Evolutionary conservation across 345 rosid genomes (phyloP), one percentile per base, ranked within the genome.

Genomic region (Crucihimalaya himalaica): DNA sequence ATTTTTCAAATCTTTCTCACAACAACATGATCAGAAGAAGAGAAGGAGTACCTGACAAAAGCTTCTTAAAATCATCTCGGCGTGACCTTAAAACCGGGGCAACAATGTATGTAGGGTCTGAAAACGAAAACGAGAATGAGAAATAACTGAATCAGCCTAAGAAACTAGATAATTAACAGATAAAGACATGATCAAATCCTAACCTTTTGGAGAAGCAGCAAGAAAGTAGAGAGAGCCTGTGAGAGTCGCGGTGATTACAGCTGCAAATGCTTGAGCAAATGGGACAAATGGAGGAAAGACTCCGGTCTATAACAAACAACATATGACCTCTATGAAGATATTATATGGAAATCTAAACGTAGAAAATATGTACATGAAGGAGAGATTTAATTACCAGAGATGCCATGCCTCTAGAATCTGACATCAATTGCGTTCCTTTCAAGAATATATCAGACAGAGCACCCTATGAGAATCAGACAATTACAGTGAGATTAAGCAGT

Each of bases 231-330:
- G 88, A 64, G 97, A 92, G 57, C 97, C 97, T 0, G 97, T 95
- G 55, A 95, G 97, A 60, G 84, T 85, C 28, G 97, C 99, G 0
- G 99, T 92, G 48, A 90, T 70, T 46, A 83, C 99, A 69, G 99
- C 99, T 12, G 99, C 97, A 82, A 95, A 90, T 13, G 84, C 99
- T 81, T 92, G 97, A 63, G 99, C 99, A 73, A 95, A 95, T 46
- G 97, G 99, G 31, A 92, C 99, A 72, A 88, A 92, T 37, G 97
- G 98, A 71, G 97, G 98, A 21, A 94, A 80, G 42, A 91, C 78
- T 27, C 98, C 97, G 1, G 96, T 81, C 98, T 91, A 65, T 51
- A 80, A 25, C 23, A 63, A 59, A 45, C 25, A 64, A 40, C 0
- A 50, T 8, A 53, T 60, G 42, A 60, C 43, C 18, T 45, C 48